These are phyloP conservation scores for Massariosphaeria phaeospora DNA, from an alignment of 495 filamentous ascomycete species.

Conservation along the genomic window DNA sequence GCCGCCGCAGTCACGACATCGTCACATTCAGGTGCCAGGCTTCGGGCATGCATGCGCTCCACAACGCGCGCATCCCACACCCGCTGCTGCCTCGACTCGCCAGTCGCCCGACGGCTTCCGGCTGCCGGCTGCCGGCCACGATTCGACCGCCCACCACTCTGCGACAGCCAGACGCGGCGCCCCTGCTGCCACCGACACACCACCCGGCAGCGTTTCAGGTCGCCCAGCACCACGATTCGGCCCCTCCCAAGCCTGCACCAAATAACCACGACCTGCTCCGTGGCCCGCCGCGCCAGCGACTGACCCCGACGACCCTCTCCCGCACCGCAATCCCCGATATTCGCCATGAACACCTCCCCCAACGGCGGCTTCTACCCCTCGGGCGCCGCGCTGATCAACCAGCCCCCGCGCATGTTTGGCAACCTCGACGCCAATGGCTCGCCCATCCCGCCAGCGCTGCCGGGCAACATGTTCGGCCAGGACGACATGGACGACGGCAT, in stretches of 20 bases:
- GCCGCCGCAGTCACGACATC: too few species aligned
- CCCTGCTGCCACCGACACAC: neutral
- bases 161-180: slow-evolving; percentile 11
- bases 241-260: slow-evolving; percentile 23
- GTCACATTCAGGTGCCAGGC: too few species aligned
- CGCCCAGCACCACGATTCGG: neutral
- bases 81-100: slow-evolving; percentile 8
- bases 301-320: slow-evolving; percentile 1
- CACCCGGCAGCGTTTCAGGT: slow-evolving; percentile 27
- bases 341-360: slow-evolving; percentile 22
- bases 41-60: neutral
- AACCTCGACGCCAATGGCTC: slow-evolving; percentile 58
- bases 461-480: slow-evolving; percentile 52
- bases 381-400: slow-evolving; percentile 55
- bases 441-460: slow-evolving; percentile 54
- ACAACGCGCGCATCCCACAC: neutral
- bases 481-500: slow-evolving; percentile 57
- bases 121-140: too few species aligned
- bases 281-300: neutral
- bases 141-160: slow-evolving; percentile 19
- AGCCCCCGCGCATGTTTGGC: slow-evolving; percentile 67
- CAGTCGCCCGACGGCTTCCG: too few species aligned
- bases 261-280: slow-evolving; percentile 4
- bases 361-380: slow-evolving; percentile 25
- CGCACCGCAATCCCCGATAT: neutral